Conservation (phyloP, 495 filamentous ascomycete genomes). For the Letharia lupina region DNA sequence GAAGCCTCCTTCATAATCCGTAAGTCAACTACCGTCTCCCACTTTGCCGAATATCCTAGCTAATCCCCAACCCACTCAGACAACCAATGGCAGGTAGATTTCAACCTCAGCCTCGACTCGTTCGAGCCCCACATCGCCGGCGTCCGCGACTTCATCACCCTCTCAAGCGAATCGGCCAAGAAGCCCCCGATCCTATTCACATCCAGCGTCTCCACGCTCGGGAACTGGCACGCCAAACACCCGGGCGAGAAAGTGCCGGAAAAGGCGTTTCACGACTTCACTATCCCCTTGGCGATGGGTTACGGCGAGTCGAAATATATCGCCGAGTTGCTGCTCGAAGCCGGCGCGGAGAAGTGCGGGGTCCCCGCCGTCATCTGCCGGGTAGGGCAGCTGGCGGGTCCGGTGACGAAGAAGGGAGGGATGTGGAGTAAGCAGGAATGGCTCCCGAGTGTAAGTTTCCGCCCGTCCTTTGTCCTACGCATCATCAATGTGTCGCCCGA, state of each 20-base stretch:
- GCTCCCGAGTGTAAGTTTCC: slow-evolving; percentile 34
- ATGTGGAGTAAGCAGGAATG: slow-evolving; percentile 49
- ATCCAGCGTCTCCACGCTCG: slow-evolving; percentile 39
- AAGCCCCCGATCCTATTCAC: slow-evolving; percentile 45
- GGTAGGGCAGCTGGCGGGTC: slow-evolving; percentile 51
- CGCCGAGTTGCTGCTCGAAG: slow-evolving; percentile 33
- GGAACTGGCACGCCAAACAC: slow-evolving; percentile 10
- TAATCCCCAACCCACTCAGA: slow-evolving; percentile 1
- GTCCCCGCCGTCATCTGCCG: slow-evolving; percentile 43
- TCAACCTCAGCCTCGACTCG: slow-evolving; percentile 29
- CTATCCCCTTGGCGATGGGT: slow-evolving; percentile 17
- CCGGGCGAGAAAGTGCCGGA: slow-evolving; percentile 17
- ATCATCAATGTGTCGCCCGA: not conserved
- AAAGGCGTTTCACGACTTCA: slow-evolving; percentile 11
- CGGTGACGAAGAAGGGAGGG: slow-evolving; percentile 30
- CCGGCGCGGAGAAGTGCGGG: slow-evolving; percentile 30
- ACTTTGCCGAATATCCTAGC: not conserved
- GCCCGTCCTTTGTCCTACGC: not conserved
- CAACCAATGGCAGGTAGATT: slow-evolving; percentile 37
- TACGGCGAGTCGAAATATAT: slow-evolving; percentile 24
- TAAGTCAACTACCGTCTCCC: not conserved
- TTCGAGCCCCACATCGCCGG: slow-evolving; percentile 27
- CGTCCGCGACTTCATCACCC: slow-evolving; percentile 19
- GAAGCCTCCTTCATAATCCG: slow-evolving; percentile 28
- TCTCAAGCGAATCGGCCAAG: slow-evolving; percentile 32